Percentiles rank a stretch among this genome's conserved stretches.
Evolutionary conservation across 768 basidiomycete species (phyloP).

Genomic region (Phallus indusiatus): DNA sequence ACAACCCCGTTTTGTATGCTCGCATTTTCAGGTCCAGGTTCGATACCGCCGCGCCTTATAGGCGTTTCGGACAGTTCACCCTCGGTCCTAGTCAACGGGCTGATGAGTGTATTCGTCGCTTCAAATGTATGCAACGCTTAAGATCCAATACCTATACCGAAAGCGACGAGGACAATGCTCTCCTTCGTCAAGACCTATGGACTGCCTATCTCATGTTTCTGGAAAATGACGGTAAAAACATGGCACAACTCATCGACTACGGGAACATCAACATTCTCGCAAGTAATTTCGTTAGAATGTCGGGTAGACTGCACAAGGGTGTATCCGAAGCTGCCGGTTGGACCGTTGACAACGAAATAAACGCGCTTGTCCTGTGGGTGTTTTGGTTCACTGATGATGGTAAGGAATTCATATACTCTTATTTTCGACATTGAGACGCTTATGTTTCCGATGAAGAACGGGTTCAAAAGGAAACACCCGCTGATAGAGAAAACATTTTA

Average conservation of each 20-base stretch:
- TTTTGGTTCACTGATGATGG: slow-evolving; percentile 52
- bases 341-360: slow-evolving; percentile 42
- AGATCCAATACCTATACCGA: not conserved
- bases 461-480: slow-evolving; percentile 19
- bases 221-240: slow-evolving; percentile 63
- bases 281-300: slow-evolving; percentile 31
- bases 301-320: slow-evolving; percentile 33
- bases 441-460: slow-evolving; percentile 13
- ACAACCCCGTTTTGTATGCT: slow-evolving; percentile 34
- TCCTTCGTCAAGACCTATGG: slow-evolving; percentile 32
- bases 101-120: slow-evolving; percentile 11
- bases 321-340: slow-evolving; percentile 36
- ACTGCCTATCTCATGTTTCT: slow-evolving; percentile 45
- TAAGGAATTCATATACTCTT: slow-evolving; percentile 20
- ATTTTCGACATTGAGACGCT: not conserved
- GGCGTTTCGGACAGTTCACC: slow-evolving; percentile 33
- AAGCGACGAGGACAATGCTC: not conserved
- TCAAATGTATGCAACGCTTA: slow-evolving; percentile 10
- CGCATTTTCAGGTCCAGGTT: slow-evolving; percentile 48
- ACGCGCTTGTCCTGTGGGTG: slow-evolving; percentile 51
- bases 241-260: slow-evolving; percentile 38
- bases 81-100: not conserved
- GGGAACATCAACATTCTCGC: slow-evolving; percentile 41
- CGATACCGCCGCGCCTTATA: slow-evolving; percentile 39
- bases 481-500: slow-evolving; percentile 20